phyloP scores from a whole-genome alignment of 345 rosid species.

The Brassica incana region DNA sequence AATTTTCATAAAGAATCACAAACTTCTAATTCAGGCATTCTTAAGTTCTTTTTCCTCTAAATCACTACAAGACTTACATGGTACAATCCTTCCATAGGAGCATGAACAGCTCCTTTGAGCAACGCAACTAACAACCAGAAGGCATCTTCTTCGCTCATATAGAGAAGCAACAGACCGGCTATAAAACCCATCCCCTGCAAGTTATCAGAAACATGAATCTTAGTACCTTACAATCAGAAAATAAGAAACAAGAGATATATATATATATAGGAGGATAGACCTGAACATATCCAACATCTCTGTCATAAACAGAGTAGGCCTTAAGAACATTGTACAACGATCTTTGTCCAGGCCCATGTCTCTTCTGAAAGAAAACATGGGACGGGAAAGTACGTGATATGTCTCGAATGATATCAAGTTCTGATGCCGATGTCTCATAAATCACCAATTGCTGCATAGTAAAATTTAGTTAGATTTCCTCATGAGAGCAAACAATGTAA shows the following conservation, averaged over 20 bases:
- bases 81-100: slow-evolving; percentile 98
- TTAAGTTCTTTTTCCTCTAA: neutral
- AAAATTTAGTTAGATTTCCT: slow-evolving; percentile 8
- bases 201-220: slow-evolving; percentile 17
- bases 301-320: slow-evolving; percentile 94
- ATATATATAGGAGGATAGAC: slow-evolving; percentile 38
- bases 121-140: slow-evolving; percentile 96
- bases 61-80: slow-evolving; percentile 48
- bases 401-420: slow-evolving; percentile 91
- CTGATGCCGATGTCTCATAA: slow-evolving; percentile 94
- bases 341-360: slow-evolving; percentile 99
- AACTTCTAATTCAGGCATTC: neutral
- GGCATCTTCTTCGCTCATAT: slow-evolving; percentile 99
- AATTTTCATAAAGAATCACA: neutral
- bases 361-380: slow-evolving; percentile 96
- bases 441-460: slow-evolving; percentile 80
- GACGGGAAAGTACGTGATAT: slow-evolving; percentile 96
- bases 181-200: slow-evolving; percentile 95
- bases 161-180: slow-evolving; percentile 87
- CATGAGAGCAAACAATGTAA: neutral
- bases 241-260: neutral
- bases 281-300: slow-evolving; percentile 99
- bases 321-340: slow-evolving; percentile 92
- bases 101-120: slow-evolving; percentile 94
- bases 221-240: slow-evolving; percentile 7